These are phyloP conservation scores for Linum lewisii DNA, from an alignment of 345 rosid species.

Conservation along the genomic window DNA sequence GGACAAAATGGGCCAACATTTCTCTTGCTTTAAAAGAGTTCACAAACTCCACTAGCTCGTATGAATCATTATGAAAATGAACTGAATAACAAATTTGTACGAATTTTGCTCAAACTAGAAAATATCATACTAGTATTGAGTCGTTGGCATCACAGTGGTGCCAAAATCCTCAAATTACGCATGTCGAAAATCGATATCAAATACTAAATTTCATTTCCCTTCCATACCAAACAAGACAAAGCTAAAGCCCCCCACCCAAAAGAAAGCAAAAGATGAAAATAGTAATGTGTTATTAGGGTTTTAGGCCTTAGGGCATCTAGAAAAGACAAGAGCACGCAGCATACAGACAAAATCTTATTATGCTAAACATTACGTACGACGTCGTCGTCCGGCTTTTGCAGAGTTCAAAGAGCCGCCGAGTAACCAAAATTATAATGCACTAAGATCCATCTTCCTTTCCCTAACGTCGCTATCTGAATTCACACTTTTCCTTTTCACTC, in stretches of 20 bases:
- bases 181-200: too few relatives aligned
- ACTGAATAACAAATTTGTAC: too few relatives aligned
- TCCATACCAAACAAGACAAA: constrained; percentile 18
- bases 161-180: too few relatives aligned
- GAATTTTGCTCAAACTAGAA: too few relatives aligned
- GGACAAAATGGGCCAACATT: too few relatives aligned
- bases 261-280: background rate
- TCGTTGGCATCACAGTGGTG: too few relatives aligned
- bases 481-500: constrained; percentile 2
- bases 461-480: constrained; percentile 17
- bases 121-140: too few relatives aligned
- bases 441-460: constrained; percentile 12
- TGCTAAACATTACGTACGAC: constrained; percentile 18
- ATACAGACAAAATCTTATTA: constrained; percentile 26
- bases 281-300: too few relatives aligned
- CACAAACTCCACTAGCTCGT: too few relatives aligned
- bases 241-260: constrained; percentile 6
- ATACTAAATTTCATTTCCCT: background rate
- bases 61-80: too few relatives aligned
- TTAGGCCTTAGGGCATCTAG: constrained; percentile 24
- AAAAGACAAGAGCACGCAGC: constrained; percentile 23
- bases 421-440: constrained; percentile 2
- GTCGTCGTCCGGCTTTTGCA: constrained; percentile 21
- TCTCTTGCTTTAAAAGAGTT: too few relatives aligned
- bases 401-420: constrained; percentile 31